Evolutionary conservation across 2,329 filamentous ascomycete genomes (phyloP).

Genomic region (Fusarium zealandicum): DNA sequence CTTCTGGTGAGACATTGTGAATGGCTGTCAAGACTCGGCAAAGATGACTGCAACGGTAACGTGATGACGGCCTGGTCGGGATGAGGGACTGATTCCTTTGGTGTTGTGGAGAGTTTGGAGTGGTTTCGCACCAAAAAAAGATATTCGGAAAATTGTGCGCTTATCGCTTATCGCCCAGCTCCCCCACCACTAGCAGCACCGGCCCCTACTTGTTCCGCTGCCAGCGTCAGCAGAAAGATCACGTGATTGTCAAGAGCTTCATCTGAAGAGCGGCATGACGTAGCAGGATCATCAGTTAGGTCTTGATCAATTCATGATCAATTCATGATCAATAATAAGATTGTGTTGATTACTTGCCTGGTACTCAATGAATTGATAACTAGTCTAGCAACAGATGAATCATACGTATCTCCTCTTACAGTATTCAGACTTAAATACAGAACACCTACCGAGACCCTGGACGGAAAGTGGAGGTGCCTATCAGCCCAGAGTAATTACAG

Average conservation of each 20-base stretch:
- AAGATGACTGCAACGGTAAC: slow-evolving; percentile 72
- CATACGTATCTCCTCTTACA: no score
- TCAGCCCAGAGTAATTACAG: slow-evolving; percentile 15
- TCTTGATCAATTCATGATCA: no score
- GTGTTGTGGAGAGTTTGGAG: slow-evolving; percentile 21
- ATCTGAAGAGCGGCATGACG: neutral
- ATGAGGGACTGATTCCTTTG: slow-evolving; percentile 33
- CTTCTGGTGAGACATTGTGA: slow-evolving; percentile 93
- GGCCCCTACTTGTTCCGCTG: neutral
- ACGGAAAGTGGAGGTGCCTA: slow-evolving; percentile 29
- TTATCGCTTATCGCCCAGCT: slow-evolving; percentile 27
- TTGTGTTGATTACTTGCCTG: no score
- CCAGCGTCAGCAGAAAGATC: neutral
- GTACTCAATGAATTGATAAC: no score
- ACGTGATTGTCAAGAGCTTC: neutral
- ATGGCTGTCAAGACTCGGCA: slow-evolving; percentile 77
- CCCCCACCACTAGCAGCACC: slow-evolving; percentile 6
- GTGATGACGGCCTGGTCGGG: slow-evolving; percentile 69
- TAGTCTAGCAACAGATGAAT: no score
- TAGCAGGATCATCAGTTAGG: neutral
- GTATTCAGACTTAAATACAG: neutral
- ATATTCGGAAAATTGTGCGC: slow-evolving; percentile 29
- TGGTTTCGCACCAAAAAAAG: slow-evolving; percentile 26
- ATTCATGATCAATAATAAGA: no score
- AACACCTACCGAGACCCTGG: neutral